Conservation (phyloP, 352 stramenopile species). For the Plasmopara viticola region DNA sequence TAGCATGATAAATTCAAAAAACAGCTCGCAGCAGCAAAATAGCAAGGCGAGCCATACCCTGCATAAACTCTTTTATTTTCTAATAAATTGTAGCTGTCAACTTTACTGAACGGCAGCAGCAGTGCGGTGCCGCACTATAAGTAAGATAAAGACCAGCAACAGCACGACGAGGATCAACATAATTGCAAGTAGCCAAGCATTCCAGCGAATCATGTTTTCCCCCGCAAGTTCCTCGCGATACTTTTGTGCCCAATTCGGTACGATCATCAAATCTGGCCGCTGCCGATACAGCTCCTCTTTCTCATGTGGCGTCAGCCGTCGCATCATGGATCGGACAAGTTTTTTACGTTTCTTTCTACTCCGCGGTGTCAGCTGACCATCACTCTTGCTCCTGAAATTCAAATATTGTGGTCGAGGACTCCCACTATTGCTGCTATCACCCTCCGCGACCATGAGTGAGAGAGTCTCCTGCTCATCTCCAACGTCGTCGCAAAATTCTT, state of each 20-base stretch:
- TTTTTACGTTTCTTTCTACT: conserved; percentile 83
- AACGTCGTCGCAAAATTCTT: conserved; percentile 69
- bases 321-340: conserved; percentile 67
- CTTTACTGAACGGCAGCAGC: conserved; percentile 2
- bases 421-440: conserved; percentile 20
- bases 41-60: no score
- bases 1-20: no score
- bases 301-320: conserved; percentile 65
- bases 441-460: conserved; percentile 41
- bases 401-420: conserved; percentile 38
- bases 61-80: background rate
- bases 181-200: conserved; percentile 69
- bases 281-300: conserved; percentile 82
- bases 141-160: conserved; percentile 71
- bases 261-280: conserved; percentile 81
- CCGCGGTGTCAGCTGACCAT: conserved; percentile 46
- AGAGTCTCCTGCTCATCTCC: conserved; percentile 43
- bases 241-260: conserved; percentile 85
- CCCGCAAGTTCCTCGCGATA: conserved; percentile 80
- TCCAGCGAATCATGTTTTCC: conserved; percentile 61
- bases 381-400: conserved; percentile 48
- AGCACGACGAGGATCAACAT: conserved; percentile 63
- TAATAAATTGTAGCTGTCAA: background rate
- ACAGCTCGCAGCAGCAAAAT: no score
- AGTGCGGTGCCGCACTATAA: conserved; percentile 55